Evolutionary conservation across 192 early-diverging fungal genomes (phyloP), one percentile per base, ranked within the genome.

Genomic region (Haplosporangium gracile): DNA sequence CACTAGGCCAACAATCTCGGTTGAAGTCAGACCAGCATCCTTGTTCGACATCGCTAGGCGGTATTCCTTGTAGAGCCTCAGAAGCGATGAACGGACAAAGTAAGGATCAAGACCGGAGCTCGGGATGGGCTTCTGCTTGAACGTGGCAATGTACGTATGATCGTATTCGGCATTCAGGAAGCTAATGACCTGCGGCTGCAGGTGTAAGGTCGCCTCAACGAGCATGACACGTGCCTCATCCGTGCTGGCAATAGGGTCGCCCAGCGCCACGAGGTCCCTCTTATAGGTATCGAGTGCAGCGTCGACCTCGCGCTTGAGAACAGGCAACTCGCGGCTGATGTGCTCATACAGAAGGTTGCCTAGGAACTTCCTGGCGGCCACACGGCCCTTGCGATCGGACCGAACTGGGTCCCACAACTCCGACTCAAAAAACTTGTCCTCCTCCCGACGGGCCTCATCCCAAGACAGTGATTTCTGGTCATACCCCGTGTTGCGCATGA

Each of bases 321-420:
- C 10, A 18, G 80, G 80, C 4, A 81, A 53, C 51, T 81, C 73
- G 10, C 51, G 53, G 24, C 55, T 75, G 73, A 81, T 69, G 68
- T 81, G 80, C 18, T 75, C 45, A 36, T 60, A 53, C 72, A 81
- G 74, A 24, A 75, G 0, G 2, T 51, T 57, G 15, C 73, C 65
- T 20, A 81, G 68, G 47, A 69, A 70, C 68, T 29, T 34, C 24
- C 39, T 68, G 18, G 75, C 72, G 22, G 68, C 68, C 6, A 22
- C 68, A 18, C 80, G 80, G 0, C 80, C 73, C 68, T 81, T 81
- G 34, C 74, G 73, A 9, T 75, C 49, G 22, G 32, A 0, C 18
- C 18, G 32, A 20, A 75, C n/a, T 16, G 29, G 40, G 51, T 38
- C 49, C 80, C 68, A 75, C 68, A 18, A 3, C 0, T 36, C 43